phyloP scores from a whole-genome alignment of 179 eudicot species.

The Silene vulgaris region DNA sequence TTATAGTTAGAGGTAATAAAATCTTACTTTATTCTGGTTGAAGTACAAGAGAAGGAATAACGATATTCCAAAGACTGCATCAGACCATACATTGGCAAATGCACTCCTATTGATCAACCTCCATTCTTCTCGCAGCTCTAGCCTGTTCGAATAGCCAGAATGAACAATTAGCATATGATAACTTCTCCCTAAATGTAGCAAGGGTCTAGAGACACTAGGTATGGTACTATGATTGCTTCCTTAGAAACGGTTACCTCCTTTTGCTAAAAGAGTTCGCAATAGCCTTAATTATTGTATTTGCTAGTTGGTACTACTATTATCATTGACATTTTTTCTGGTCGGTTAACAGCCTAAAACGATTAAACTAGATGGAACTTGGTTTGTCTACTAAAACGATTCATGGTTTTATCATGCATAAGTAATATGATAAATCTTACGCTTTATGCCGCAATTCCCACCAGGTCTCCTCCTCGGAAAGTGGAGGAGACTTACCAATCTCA shows the following conservation, averaged over 20 bases:
- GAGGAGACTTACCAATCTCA: slow-evolving; percentile 97
- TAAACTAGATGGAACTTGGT: not conserved
- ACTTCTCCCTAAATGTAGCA: not conserved
- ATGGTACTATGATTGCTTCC: not conserved
- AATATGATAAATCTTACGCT: slow-evolving; percentile 57
- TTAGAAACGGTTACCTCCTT: not conserved
- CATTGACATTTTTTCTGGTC: not conserved
- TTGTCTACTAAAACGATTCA: not conserved
- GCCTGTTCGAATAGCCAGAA: slow-evolving; percentile 43
- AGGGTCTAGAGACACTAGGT: slow-evolving; percentile 1
- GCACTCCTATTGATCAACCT: slow-evolving; percentile 78
- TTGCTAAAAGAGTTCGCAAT: too few species aligned
- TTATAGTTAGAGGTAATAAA: slow-evolving; percentile 17
- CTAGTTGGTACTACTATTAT: not conserved
- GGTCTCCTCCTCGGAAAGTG: slow-evolving; percentile 75
- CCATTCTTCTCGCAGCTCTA: slow-evolving; percentile 81
- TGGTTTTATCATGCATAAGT: not conserved
- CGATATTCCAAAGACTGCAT: slow-evolving; percentile 72
- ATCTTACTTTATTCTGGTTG: slow-evolving; percentile 72
- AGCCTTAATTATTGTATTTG: not conserved
- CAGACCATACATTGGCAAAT: slow-evolving; percentile 95
- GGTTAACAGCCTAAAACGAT: not conserved
- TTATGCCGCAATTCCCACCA: slow-evolving; percentile 72
- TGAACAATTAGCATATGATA: slow-evolving; percentile 9
- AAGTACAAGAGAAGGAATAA: slow-evolving; percentile 74